These are phyloP conservation scores for Camellia oleifera DNA, from an alignment of 179 eudicot genomes.

Conservation along the genomic window DNA sequence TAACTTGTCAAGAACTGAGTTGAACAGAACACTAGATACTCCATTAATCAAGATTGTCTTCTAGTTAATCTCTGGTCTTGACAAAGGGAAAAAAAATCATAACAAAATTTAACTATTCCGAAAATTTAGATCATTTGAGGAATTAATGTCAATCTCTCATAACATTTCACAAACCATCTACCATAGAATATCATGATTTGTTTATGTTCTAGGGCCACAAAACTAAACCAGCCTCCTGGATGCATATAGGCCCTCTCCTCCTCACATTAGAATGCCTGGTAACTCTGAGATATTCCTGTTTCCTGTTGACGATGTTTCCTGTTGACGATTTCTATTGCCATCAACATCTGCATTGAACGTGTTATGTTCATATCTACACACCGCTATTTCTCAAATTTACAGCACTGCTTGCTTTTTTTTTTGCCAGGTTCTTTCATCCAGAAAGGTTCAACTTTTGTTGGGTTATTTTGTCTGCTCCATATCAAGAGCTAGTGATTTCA, in stretches of 20 bases:
- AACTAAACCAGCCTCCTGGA: background rate
- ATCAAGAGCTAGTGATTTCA: conserved; percentile 28
- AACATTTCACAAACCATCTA: background rate
- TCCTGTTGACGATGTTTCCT: background rate
- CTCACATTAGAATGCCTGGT: background rate
- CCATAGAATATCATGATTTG: background rate
- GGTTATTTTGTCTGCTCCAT: conserved; percentile 77
- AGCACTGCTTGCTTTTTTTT: background rate
- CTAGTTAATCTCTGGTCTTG: too few relatives aligned
- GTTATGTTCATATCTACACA: background rate
- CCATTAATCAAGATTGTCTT: too few relatives aligned
- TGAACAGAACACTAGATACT: too few relatives aligned
- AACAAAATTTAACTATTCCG: too few relatives aligned
- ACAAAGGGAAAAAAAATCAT: too few relatives aligned
- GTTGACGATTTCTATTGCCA: background rate
- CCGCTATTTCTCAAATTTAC: background rate
- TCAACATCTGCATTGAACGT: background rate
- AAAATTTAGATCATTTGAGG: too few relatives aligned
- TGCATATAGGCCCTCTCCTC: background rate
- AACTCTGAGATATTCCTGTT: background rate
- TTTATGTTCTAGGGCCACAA: background rate
- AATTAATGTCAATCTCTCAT: background rate
- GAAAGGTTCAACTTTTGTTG: conserved; percentile 72
- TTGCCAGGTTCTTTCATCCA: conserved; percentile 74
- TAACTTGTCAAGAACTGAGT: too few relatives aligned